Percentiles rank a stretch among this genome's conserved stretches.
Evolutionary conservation across 306 rosid genomes (phyloP).

Genomic region (Quercus ilex): DNA sequence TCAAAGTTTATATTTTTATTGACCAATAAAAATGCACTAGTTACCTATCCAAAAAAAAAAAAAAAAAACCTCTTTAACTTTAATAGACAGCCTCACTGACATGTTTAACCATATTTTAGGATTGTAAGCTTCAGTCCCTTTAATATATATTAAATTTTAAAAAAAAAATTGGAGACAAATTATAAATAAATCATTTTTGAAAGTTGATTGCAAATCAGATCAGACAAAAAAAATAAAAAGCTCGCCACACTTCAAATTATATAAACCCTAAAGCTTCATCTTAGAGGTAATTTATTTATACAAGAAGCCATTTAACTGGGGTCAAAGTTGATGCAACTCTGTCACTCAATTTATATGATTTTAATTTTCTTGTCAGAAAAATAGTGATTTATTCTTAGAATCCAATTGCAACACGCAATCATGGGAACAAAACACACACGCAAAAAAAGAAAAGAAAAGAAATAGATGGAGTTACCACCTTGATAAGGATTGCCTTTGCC

Average conservation of each 20-base stretch:
- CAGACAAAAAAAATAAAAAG: neutral
- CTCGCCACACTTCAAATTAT: neutral
- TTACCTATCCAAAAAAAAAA: too few relatives aligned
- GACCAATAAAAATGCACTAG: too few relatives aligned
- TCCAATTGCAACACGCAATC: neutral
- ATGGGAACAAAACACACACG: neutral
- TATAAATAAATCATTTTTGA: neutral
- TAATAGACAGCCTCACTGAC: too few relatives aligned
- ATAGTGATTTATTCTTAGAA: neutral
- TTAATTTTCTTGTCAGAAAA: neutral
- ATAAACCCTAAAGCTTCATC: neutral
- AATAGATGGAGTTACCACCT: constrained; percentile 49
- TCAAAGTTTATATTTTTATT: too few relatives aligned
- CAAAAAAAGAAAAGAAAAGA: neutral
- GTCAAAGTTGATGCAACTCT: constrained; percentile 6
- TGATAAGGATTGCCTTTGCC: constrained; percentile 96
- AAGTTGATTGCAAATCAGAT: neutral
- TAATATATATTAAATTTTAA: neutral
- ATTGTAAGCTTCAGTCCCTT: neutral
- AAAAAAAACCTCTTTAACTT: neutral
- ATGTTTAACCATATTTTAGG: neutral
- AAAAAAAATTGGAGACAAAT: neutral
- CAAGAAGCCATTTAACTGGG: neutral
- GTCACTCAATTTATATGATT: constrained; percentile 1
- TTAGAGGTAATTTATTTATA: neutral